A percentile compares a stretch with the other conserved stretches of the same genome.
phyloP scores from a whole-genome alignment of 441 rosid species.

The Populus tomentosa region DNA sequence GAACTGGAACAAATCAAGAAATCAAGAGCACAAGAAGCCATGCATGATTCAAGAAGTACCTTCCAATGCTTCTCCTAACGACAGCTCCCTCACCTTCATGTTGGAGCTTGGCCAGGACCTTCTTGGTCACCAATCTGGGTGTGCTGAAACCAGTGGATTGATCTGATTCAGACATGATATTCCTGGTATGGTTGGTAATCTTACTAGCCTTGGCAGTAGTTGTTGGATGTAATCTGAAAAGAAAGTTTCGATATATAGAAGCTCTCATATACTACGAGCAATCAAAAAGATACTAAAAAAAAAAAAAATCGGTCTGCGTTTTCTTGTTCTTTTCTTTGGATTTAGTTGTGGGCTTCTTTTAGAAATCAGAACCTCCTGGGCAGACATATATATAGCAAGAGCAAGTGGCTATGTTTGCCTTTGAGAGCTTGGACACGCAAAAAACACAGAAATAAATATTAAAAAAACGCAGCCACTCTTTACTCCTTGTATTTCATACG shows the following conservation, averaged over 20 bases:
- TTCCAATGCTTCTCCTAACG: conserved; percentile 68
- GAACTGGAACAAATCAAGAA: background rate
- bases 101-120: conserved; percentile 56
- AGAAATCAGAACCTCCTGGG: background rate
- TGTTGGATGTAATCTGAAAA: conserved; percentile 13
- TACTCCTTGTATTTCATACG: background rate
- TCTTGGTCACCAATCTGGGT: conserved; percentile 67
- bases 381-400: background rate
- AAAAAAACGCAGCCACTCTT: background rate
- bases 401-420: background rate
- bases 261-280: conserved; percentile 30
- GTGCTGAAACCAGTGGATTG: conserved; percentile 29
- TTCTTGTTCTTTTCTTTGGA: background rate
- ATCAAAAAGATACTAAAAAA: background rate
- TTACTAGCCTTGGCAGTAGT: background rate
- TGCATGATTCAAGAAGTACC: conserved; percentile 26
- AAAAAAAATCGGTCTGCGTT: background rate
- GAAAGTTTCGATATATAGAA: conserved; percentile 17
- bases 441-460: too few species aligned
- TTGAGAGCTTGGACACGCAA: background rate
- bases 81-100: conserved; percentile 66
- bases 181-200: background rate
- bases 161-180: conserved; percentile 52
- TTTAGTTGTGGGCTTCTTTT: background rate
- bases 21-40: background rate